A percentile compares a stretch with the other conserved stretches of the same genome.
phyloP scores from a whole-genome alignment of 2,329 filamentous ascomycete species.

The Cryoendolithus antarcticus region DNA sequence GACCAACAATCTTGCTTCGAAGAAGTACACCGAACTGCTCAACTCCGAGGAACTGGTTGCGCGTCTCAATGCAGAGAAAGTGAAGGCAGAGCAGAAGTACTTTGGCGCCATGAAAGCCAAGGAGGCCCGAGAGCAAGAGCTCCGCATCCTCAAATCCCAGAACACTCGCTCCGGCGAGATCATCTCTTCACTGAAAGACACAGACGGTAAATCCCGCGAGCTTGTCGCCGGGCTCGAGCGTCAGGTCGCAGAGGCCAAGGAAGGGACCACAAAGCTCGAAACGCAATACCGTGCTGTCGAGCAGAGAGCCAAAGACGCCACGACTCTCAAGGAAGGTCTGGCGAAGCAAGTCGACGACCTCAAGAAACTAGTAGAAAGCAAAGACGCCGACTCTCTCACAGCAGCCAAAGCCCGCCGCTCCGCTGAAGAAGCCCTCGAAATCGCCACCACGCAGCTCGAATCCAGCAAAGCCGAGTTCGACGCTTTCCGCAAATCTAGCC shows the following conservation, averaged over 20 bases:
- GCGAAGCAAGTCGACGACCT: conserved; percentile 67
- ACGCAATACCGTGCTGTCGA: conserved; percentile 66
- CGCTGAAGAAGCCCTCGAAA: conserved; percentile 62
- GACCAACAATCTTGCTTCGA: conserved; percentile 69
- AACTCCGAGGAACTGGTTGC: conserved; percentile 66
- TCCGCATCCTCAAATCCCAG: conserved; percentile 65
- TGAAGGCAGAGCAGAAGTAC: conserved; percentile 95
- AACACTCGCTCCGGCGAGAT: conserved; percentile 88
- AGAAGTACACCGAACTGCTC: conserved; percentile 70
- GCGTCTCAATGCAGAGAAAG: conserved; percentile 72
- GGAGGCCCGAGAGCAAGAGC: conserved; percentile 70
- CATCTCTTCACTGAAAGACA: conserved; percentile 82
- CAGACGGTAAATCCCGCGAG: conserved; percentile 64
- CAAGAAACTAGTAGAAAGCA: conserved; percentile 59
- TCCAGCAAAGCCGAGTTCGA: conserved; percentile 74
- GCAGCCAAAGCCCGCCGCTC: conserved; percentile 51
- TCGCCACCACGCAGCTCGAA: conserved; percentile 63
- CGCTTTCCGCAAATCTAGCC: conserved; percentile 72
- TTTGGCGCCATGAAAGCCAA: conserved; percentile 92
- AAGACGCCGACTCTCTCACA: conserved; percentile 56
- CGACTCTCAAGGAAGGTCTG: conserved; percentile 57
- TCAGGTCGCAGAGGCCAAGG: conserved; percentile 71
- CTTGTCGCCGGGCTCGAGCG: conserved; percentile 80
- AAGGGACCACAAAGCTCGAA: conserved; percentile 59
- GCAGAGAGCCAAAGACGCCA: conserved; percentile 55